Evolutionary conservation across 169 alveolate genomes (phyloP).

Genomic region (Plasmodium billcollinsi): DNA sequence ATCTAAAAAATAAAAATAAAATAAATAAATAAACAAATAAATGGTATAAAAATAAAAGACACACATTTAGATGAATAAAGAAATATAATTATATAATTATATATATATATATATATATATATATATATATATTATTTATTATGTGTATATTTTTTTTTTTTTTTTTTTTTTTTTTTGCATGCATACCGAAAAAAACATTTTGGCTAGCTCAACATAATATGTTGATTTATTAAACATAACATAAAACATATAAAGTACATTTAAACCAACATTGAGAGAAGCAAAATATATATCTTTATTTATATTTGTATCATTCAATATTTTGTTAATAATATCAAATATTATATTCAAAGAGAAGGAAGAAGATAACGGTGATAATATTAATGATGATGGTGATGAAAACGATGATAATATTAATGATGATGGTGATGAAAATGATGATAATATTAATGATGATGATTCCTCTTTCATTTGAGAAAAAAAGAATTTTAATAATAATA

Average conservation of each 20-base stretch:
- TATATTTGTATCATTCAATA: background rate
- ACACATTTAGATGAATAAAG: background rate
- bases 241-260: conserved; percentile 1
- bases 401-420: too few species aligned
- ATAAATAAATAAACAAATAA: background rate
- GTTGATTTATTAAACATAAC: background rate
- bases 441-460: too few species aligned
- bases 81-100: background rate
- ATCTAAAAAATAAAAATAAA: background rate
- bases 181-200: background rate
- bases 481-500: conserved; percentile 2
- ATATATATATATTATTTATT: background rate
- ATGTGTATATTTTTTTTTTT: background rate
- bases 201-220: background rate
- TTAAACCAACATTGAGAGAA: background rate
- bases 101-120: background rate
- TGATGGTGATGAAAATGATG: too few species aligned
- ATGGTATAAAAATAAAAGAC: background rate
- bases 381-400: too few species aligned
- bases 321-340: background rate
- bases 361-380: too few species aligned
- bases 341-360: background rate
- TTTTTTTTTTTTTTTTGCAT: background rate
- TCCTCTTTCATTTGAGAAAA: background rate
- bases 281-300: background rate